Evolutionary conservation across 1,139 yeast genomes (phyloP).

Genomic region (Scheffersomyces segobiensis): DNA sequence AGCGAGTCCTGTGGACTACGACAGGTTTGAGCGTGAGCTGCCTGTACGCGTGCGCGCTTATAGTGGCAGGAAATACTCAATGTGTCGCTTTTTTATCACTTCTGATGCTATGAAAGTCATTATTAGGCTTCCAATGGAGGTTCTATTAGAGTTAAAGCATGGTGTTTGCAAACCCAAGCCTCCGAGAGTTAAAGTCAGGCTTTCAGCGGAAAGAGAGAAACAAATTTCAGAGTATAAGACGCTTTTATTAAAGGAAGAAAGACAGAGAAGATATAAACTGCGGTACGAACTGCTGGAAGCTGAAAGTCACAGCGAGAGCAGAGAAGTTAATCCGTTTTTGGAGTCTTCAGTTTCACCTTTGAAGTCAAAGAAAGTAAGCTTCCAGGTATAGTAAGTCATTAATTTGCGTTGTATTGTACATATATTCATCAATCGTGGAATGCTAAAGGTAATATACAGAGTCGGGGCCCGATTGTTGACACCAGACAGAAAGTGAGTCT

Average conservation of each 20-base stretch:
- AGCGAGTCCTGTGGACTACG: background rate
- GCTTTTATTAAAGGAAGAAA: conserved; percentile 20
- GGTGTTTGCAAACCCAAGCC: conserved; percentile 8
- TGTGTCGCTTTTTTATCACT: background rate
- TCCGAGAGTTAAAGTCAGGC: conserved; percentile 16
- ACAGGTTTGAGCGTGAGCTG: background rate
- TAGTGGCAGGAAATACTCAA: background rate
- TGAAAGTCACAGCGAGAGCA: background rate
- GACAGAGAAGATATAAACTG: conserved; percentile 16
- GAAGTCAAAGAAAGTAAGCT: background rate
- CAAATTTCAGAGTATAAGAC: conserved; percentile 7
- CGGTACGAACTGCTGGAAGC: background rate
- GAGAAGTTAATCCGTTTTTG: background rate
- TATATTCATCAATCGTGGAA: background rate
- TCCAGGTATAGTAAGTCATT: background rate
- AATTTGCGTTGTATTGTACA: background rate
- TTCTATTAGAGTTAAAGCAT: background rate
- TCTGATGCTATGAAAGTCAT: background rate
- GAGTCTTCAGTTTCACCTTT: background rate
- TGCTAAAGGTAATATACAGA: background rate
- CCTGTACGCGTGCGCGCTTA: background rate
- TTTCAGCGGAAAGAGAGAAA: conserved; percentile 1
- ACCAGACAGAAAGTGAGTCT: background rate
- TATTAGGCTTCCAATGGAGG: background rate
- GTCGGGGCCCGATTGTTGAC: conserved; percentile 7